Conservation (phyloP, 2,329 filamentous ascomycete genomes). For the Epichloe sibirici region DNA sequence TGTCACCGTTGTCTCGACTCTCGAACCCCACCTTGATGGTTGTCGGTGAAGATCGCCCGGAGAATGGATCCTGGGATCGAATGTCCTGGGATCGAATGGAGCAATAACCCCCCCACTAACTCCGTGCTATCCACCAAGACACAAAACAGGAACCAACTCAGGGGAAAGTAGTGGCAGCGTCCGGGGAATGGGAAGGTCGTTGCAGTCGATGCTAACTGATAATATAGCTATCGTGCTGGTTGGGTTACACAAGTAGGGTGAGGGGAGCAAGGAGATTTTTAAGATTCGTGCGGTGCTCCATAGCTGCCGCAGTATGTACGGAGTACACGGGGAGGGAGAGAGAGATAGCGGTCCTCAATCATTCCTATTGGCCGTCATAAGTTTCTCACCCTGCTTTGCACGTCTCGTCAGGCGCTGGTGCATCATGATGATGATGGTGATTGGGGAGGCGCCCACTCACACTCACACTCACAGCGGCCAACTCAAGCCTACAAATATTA, state of each 20-base stretch:
- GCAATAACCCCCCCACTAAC: slow-evolving; percentile 5
- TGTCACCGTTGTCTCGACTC: not conserved
- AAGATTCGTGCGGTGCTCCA: too few species aligned
- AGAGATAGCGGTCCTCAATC: too few species aligned
- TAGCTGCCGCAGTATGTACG: not conserved
- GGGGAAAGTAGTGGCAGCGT: not conserved
- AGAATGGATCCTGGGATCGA: slow-evolving; percentile 2
- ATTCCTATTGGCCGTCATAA: too few species aligned
- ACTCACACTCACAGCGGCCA: not conserved
- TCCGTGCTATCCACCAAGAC: slow-evolving; percentile 1
- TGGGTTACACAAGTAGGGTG: not conserved
- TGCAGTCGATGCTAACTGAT: not conserved
- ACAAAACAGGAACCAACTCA: slow-evolving; percentile 1
- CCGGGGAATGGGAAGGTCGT: not conserved
- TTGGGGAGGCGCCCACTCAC: slow-evolving; percentile 1
- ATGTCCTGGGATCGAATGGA: too few species aligned
- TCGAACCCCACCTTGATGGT: slow-evolving; percentile 5
- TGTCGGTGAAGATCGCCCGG: slow-evolving; percentile 10
- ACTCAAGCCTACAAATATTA: too few species aligned
- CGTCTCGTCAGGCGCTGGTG: slow-evolving; percentile 1
- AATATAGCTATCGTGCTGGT: not conserved
- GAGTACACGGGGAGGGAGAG: not conserved
- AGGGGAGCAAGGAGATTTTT: not conserved
- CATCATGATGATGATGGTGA: not conserved
- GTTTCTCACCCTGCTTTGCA: not conserved